phyloP scores from a whole-genome alignment of 169 alveolate genomes.

The Plasmodium sp. region DNA sequence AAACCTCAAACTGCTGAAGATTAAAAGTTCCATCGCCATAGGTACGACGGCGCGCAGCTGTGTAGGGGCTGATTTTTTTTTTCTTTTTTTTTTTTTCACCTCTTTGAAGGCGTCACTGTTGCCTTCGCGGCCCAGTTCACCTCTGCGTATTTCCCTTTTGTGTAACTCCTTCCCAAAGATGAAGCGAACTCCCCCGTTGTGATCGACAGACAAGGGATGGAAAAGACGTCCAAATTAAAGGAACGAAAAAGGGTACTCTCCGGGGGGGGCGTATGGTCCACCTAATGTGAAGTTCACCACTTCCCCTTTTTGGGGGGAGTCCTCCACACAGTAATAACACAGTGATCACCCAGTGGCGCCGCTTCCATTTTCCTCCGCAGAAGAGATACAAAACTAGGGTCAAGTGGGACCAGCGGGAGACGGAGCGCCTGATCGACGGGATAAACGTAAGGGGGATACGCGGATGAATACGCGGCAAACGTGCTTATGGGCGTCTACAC shows the following conservation, averaged over 20 bases:
- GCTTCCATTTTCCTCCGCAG: neutral
- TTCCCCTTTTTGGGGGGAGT: neutral
- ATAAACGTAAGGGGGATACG: constrained; percentile 1
- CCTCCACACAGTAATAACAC: neutral
- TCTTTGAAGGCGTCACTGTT: neutral
- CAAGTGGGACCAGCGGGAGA: constrained; percentile 27
- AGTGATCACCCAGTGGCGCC: neutral
- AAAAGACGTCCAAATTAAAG: neutral
- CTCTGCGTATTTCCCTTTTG: neutral
- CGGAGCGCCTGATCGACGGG: constrained; percentile 15
- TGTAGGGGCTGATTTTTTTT: neutral
- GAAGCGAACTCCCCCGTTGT: neutral
- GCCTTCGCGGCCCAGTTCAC: neutral
- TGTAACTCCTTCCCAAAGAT: neutral
- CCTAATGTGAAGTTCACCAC: neutral
- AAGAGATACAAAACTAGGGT: constrained; percentile 14
- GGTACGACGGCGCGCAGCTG: neutral
- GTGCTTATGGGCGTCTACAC: neutral
- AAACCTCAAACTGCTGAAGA: constrained; percentile 10
- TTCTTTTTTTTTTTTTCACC: neutral
- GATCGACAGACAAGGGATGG: neutral
- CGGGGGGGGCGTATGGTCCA: neutral
- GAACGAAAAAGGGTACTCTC: neutral
- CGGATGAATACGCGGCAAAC: neutral
- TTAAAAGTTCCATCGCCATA: constrained; percentile 17